Evolutionary conservation across 2,329 filamentous ascomycete species (phyloP).

Genomic region (Trichothecium sympodiale): DNA sequence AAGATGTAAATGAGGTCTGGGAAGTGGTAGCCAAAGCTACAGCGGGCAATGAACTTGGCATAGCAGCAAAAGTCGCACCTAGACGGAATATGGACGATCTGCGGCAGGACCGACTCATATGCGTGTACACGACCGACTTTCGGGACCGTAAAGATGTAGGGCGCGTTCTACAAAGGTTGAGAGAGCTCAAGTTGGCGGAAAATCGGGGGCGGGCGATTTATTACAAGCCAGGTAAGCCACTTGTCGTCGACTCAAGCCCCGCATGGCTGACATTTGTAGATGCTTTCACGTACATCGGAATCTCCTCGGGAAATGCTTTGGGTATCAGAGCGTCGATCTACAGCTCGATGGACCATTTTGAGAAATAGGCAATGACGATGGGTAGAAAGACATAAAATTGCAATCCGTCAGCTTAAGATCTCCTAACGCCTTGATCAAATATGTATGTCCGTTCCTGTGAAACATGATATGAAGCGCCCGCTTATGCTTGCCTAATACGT

Average conservation of each 20-base stretch:
- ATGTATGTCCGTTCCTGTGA: no score
- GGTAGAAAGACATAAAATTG: background rate
- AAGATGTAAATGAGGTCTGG: slow-evolving; percentile 55
- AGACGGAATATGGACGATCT: slow-evolving; percentile 25
- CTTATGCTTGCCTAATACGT: no score
- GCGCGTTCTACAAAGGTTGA: slow-evolving; percentile 53
- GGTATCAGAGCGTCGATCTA: slow-evolving; percentile 49
- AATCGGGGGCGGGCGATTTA: slow-evolving; percentile 44
- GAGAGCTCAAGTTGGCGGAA: slow-evolving; percentile 49
- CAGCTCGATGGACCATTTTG: slow-evolving; percentile 30
- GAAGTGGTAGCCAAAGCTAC: slow-evolving; percentile 54
- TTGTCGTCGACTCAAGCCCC: no score
- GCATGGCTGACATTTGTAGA: slow-evolving; percentile 25
- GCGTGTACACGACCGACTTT: slow-evolving; percentile 71
- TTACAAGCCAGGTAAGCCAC: slow-evolving; percentile 62
- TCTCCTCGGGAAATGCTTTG: slow-evolving; percentile 50
- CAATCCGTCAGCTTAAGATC: no score
- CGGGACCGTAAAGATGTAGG: slow-evolving; percentile 55
- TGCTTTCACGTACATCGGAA: slow-evolving; percentile 56
- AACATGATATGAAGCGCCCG: no score
- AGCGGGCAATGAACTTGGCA: slow-evolving; percentile 57
- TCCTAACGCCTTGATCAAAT: no score
- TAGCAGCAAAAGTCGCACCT: slow-evolving; percentile 60
- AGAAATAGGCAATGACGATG: background rate
- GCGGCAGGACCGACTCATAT: slow-evolving; percentile 48